phyloP scores from a whole-genome alignment of 148 eudicot species.

The Talinum fruticosum region DNA sequence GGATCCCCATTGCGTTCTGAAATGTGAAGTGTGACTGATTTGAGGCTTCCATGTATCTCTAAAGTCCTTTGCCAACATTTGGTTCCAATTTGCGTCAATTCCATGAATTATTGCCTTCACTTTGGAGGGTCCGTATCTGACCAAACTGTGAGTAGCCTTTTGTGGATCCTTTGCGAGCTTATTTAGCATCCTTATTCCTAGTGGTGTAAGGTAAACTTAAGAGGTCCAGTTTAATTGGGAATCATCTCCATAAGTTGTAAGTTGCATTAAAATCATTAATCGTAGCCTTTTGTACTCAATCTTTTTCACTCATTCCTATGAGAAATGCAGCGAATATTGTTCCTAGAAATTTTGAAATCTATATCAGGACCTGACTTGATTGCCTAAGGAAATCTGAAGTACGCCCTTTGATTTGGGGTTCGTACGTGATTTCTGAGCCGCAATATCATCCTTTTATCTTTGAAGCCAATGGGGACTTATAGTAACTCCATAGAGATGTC shows the following conservation, averaged over 20 bases:
- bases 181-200: background rate
- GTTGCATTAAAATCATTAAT: background rate
- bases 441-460: background rate
- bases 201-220: background rate
- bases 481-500: too few relatives aligned
- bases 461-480: too few relatives aligned
- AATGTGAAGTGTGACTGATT: background rate
- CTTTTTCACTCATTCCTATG: background rate
- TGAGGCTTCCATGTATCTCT: background rate
- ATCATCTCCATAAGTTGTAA: background rate
- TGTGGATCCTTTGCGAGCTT: background rate
- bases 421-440: background rate
- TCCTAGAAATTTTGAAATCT: background rate
- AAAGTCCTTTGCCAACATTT: background rate
- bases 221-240: background rate
- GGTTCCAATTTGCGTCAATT: background rate
- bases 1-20: background rate
- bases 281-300: background rate
- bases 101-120: background rate
- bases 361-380: background rate
- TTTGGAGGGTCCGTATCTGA: background rate
- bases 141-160: background rate
- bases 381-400: background rate
- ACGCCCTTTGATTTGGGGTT: too few relatives aligned
- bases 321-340: background rate